Base-by-base conservation (phyloP, 805 yeast genomes). In the Sugiyamaella marilandica region DNA sequence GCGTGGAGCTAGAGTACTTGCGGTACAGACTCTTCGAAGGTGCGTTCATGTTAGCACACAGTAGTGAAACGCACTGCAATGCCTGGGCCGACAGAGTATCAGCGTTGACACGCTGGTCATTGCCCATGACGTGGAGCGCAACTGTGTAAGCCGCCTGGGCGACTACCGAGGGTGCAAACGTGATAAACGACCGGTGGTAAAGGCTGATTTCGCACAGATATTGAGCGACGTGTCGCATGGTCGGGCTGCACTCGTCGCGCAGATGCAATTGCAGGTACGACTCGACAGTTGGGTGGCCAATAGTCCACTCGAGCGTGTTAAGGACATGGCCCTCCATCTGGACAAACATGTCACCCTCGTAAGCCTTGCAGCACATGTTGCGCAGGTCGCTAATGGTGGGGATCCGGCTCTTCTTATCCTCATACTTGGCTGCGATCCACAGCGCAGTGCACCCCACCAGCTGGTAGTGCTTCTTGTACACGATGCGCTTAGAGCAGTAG, bases 391-490 rank as follows among this genome's bases (percentile, higher is more conserved):
- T 74, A 49, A 86, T 75, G 59, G 88, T 79, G 41, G 95, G 96
- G 46, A 85, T 80, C 60, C 90, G 76, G 54, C 82, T 81, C 65
- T 94, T 78, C 65, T 84, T 83, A 56, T 88, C 88, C 62, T 80
- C 81, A 13, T 83, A 76, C 68, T 92, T 92, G 21, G 96, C 83
- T 2, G 96, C 89, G 29, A 92, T 78, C 97, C 97, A 92, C 29
- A 92, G 73, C 55, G 97, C 88, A 3, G 96, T 90, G 57, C 95
- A 86, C 34, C 95, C 89, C 9, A 92, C 92, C 49, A 92, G 76
- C 69, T 91, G 97, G 55, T 88, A 83, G 70, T 91, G 97, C 55
- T 86, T 91, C 59, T 84, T 80, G 58, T 86, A 78, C 0, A 91
- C 95, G 5, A 90, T 82, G 61, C 98, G 77, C 63, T 84, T 85